These are phyloP conservation scores for Arthroderma sp. DNA, from an alignment of 2,329 filamentous ascomycete species.

Conservation along the genomic window DNA sequence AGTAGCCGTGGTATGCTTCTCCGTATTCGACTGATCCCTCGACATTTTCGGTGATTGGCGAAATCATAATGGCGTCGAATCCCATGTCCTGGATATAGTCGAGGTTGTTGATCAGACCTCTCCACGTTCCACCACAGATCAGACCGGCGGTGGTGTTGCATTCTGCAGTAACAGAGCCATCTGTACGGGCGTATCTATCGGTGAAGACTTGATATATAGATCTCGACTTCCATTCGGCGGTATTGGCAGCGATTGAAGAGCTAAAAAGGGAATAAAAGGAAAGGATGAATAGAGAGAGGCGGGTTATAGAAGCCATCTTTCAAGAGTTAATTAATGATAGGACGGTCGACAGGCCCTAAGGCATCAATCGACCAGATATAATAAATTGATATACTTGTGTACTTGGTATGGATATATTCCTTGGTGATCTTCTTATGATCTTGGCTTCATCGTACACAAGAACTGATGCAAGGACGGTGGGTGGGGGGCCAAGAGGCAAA, in stretches of 20 bases:
- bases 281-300: too few species aligned
- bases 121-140: constrained; percentile 41
- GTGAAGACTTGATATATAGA: constrained; percentile 37
- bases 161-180: constrained; percentile 21
- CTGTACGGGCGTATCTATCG: constrained; percentile 33
- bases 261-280: not conserved
- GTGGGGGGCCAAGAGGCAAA: too few species aligned
- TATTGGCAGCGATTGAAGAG: constrained; percentile 13
- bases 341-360: too few species aligned
- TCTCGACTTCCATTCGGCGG: constrained; percentile 26
- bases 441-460: too few species aligned
- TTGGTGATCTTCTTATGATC: too few species aligned
- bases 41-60: constrained; percentile 31
- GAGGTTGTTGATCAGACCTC: constrained; percentile 34
- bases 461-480: too few species aligned
- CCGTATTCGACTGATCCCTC: constrained; percentile 24
- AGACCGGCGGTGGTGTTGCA: constrained; percentile 20
- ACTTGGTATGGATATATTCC: too few species aligned
- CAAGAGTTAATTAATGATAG: too few species aligned
- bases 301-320: too few species aligned
- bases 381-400: too few species aligned
- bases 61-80: constrained; percentile 28
- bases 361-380: too few species aligned
- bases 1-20: constrained; percentile 40
- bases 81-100: constrained; percentile 40